A percentile compares a stretch with the other conserved stretches of the same genome.
Evolutionary conservation across 148 eudicot genomes (phyloP).

Genomic region (Camellia granthamiana): DNA sequence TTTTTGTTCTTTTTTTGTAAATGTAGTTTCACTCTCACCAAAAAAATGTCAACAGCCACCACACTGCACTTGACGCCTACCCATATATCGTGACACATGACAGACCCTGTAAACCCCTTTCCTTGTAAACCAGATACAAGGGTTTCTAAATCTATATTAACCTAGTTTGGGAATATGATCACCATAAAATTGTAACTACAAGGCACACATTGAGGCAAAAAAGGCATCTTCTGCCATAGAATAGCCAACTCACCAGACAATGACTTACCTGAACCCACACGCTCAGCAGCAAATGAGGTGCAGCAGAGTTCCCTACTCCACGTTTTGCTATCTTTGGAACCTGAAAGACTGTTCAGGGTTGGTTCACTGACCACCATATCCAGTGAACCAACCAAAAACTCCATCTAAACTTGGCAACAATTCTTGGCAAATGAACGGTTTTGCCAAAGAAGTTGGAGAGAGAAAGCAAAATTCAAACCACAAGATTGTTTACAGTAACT

Average conservation of each 20-base stretch:
- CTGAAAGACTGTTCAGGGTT: not conserved
- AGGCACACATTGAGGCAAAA: not conserved
- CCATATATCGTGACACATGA: too few relatives aligned
- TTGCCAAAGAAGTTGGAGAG: conserved; percentile 12
- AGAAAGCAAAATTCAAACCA: not conserved
- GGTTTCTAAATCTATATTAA: not conserved
- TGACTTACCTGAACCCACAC: conserved; percentile 6
- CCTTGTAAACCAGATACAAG: too few relatives aligned
- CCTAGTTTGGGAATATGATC: too few relatives aligned
- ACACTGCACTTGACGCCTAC: not conserved
- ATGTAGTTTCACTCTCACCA: not conserved
- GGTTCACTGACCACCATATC: conserved; percentile 13
- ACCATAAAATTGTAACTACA: too few relatives aligned
- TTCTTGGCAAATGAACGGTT: not conserved
- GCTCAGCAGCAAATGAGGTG: not conserved
- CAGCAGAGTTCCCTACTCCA: conserved; percentile 6
- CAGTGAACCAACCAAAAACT: conserved; percentile 21
- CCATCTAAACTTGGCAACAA: not conserved
- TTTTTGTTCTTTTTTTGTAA: too few relatives aligned
- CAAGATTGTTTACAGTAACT: not conserved
- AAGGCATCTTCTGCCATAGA: conserved; percentile 28
- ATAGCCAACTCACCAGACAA: conserved; percentile 1
- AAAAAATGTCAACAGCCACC: conserved; percentile 7
- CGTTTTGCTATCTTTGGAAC: not conserved
- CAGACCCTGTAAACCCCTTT: too few relatives aligned